These are phyloP conservation scores for Coniosporium apollinis DNA, from an alignment of 495 filamentous ascomycete genomes.

Conservation along the genomic window DNA sequence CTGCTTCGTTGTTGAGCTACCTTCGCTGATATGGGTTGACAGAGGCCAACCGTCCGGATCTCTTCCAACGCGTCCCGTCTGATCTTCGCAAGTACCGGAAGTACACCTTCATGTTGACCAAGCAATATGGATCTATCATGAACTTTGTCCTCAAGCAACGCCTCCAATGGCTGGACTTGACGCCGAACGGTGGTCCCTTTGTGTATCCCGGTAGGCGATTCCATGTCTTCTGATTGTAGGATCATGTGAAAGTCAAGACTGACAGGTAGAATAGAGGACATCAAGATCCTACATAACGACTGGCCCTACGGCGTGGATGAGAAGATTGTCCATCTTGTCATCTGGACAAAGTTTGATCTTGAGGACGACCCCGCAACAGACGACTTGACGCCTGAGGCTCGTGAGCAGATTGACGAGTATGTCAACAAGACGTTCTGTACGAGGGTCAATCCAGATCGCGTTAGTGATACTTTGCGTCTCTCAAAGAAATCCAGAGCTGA, in stretches of 20 bases:
- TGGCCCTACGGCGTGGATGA: slow-evolving; percentile 76
- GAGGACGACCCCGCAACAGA: slow-evolving; percentile 47
- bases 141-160: slow-evolving; percentile 51
- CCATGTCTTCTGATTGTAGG: not conserved
- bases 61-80: slow-evolving; percentile 57
- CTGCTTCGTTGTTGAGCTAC: not conserved
- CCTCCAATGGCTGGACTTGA: slow-evolving; percentile 43
- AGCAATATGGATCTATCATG: slow-evolving; percentile 55
- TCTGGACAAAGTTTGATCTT: slow-evolving; percentile 82
- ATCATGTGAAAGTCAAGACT: too few species aligned
- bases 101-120: slow-evolving; percentile 42
- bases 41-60: slow-evolving; percentile 47
- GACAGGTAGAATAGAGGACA: slow-evolving; percentile 51
- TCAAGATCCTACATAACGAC: slow-evolving; percentile 69
- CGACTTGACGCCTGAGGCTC: slow-evolving; percentile 45
- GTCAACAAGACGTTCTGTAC: slow-evolving; percentile 44
- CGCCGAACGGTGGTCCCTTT: slow-evolving; percentile 31
- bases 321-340: slow-evolving; percentile 62
- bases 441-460: slow-evolving; percentile 28
- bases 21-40: not conserved
- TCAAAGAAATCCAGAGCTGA: slow-evolving; percentile 1
- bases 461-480: slow-evolving; percentile 10
- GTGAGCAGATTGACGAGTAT: slow-evolving; percentile 48
- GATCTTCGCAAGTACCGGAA: slow-evolving; percentile 56
- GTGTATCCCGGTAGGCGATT: slow-evolving; percentile 29